Base-by-base conservation (phyloP, 345 rosid species). In the Jatropha curcas region DNA sequence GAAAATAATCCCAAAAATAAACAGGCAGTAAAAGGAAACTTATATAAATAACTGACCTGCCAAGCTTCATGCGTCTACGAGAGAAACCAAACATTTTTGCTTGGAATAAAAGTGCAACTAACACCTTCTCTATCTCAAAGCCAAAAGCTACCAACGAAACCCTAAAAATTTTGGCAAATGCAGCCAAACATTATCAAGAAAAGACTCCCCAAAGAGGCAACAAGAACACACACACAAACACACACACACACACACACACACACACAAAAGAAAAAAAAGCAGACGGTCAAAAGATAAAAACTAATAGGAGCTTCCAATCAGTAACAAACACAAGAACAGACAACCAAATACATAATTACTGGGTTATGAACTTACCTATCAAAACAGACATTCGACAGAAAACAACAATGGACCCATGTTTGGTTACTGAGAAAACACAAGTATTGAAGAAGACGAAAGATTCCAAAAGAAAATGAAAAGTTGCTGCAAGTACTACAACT, bases 31-130 rank as follows among this genome's bases (percentile, higher is more conserved):
- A 43, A 50, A 55, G 19, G 34, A 50, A 46, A 17, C 10, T 8
- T 48, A 19, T 7, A 53, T 55, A 61, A 53, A 64, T 31, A 60
- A 80, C 84, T 67, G 60, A 94, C 98, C 98, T 89, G 79, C 98
- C 98, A 81, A 94, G 95, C 73, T 89, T 94, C 90, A 87, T 89
- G 72, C 97, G 97, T 65, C 89, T 84, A 55, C 93, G 89, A 19
- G 97, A 87, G 76, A 94, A 86, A 73, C 92, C 85, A 77, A 92
- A 94, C 98, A 94, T 94, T 67, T 75, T 72, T 82, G 74, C 71
- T 73, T 60, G n/a, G 55, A 67, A 16, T 55, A 78, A 16, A 30
- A 60, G 28, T 28, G 19, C 60, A 41, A 22, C 5, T 7, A 16
- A 46, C 67, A 39, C 25, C 33, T n/a, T 67, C 63, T 25, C 51